These are phyloP conservation scores for Diaporthe ilicicola DNA, from an alignment of 2,329 filamentous ascomycete genomes.

Conservation along the genomic window DNA sequence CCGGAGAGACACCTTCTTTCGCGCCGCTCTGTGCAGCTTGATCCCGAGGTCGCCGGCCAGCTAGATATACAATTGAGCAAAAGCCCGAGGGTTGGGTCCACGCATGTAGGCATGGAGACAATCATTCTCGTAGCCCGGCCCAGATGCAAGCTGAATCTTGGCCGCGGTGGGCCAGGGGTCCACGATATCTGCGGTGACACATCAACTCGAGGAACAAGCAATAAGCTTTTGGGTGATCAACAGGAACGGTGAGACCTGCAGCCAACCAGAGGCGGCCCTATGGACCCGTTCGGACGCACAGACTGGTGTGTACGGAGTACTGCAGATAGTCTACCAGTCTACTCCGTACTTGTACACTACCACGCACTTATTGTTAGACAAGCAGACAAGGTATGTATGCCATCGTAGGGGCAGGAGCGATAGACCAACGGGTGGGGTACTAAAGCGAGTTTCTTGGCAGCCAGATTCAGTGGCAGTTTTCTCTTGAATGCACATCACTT, in stretches of 20 bases:
- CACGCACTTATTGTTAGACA: too few relatives aligned
- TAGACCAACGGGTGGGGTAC: too few relatives aligned
- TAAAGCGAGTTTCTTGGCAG: too few relatives aligned
- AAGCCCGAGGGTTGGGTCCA: background rate
- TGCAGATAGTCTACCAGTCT: background rate
- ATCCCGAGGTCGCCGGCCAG: background rate
- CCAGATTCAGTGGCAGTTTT: too few relatives aligned
- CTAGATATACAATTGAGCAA: background rate
- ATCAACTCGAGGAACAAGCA: conserved; percentile 17
- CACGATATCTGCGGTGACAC: background rate
- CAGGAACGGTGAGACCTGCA: conserved; percentile 16
- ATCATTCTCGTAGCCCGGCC: background rate
- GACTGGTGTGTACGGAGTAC: background rate
- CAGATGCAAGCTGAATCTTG: conserved; percentile 1
- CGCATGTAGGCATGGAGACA: conserved; percentile 6
- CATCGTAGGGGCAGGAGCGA: too few relatives aligned
- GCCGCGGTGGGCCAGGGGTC: background rate
- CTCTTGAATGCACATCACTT: too few relatives aligned
- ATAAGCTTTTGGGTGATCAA: conserved; percentile 2
- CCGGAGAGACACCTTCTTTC: background rate
- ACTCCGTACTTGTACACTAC: background rate
- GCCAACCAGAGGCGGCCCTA: background rate
- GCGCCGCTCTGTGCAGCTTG: background rate
- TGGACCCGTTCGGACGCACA: background rate
- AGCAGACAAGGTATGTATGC: too few relatives aligned